A percentile compares a stretch with the other conserved stretches of the same genome.
These are phyloP conservation scores for Nosema granulosis DNA, from an alignment of 371 early-diverging fungal genomes.

Conservation along the genomic window DNA sequence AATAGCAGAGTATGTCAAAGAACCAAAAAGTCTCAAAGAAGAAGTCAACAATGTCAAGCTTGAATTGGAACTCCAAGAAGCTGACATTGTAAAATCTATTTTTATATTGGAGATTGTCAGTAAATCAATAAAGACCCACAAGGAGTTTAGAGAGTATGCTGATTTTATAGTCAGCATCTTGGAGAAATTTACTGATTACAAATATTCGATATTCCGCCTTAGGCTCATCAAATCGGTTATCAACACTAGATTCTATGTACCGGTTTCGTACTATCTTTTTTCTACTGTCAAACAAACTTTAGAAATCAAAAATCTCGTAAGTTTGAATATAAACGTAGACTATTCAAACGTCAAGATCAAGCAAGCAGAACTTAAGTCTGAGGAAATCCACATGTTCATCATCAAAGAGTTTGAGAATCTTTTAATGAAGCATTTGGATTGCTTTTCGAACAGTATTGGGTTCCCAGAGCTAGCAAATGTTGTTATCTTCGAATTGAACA, in stretches of 20 bases:
- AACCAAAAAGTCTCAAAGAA: neutral
- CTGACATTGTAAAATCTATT: constrained; percentile 10
- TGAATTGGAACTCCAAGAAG: neutral
- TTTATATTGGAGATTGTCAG: constrained; percentile 25
- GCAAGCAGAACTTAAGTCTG: neutral
- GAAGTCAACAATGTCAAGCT: neutral
- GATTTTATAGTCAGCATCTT: constrained; percentile 18
- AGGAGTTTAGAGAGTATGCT: constrained; percentile 21
- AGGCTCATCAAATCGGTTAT: constrained; percentile 22
- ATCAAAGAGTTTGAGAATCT: constrained; percentile 20
- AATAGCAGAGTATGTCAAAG: neutral
- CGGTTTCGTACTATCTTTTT: constrained; percentile 17
- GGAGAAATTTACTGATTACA: constrained; percentile 20
- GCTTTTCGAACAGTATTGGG: constrained; percentile 21
- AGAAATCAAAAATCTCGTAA: neutral
- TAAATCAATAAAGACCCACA: constrained; percentile 18
- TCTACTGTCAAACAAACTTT: constrained; percentile 24
- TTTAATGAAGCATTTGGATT: constrained; percentile 10
- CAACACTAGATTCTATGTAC: neutral
- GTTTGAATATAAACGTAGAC: neutral
- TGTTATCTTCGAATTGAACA: constrained; percentile 29
- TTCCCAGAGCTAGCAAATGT: constrained; percentile 31
- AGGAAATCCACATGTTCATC: constrained; percentile 22
- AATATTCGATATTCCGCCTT: constrained; percentile 24
- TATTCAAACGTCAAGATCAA: constrained; percentile 1